Conservation (phyloP, 768 basidiomycete species). For the Boletus coccyginus region DNA sequence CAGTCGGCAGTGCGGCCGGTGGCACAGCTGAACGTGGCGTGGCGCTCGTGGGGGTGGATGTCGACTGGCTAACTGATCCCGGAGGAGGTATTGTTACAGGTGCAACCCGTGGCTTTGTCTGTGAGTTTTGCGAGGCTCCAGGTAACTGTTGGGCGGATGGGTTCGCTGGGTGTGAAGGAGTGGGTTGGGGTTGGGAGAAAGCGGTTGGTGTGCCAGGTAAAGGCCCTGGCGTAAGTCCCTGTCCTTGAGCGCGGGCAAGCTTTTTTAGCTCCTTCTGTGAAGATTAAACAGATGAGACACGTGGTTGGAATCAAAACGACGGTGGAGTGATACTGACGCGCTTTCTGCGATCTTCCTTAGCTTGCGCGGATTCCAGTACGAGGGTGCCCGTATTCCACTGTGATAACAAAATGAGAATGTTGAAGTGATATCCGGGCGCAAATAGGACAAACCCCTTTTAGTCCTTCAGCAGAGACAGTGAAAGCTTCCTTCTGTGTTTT, state of each 20-base stretch:
- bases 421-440: constrained; percentile 1
- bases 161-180: constrained; percentile 23
- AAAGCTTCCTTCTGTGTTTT: constrained; percentile 74
- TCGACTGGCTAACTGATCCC: constrained; percentile 24
- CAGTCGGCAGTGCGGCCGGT: constrained; percentile 21
- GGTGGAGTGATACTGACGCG: constrained; percentile 47
- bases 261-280: constrained; percentile 70
- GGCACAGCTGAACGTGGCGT: constrained; percentile 30
- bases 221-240: constrained; percentile 23
- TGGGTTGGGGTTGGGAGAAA: constrained; percentile 35
- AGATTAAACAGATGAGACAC: constrained; percentile 7
- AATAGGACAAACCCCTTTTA: constrained; percentile 61
- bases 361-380: constrained; percentile 68
- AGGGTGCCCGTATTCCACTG: constrained; percentile 69
- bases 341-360: constrained; percentile 73
- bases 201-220: constrained; percentile 22
- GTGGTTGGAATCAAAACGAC: constrained; percentile 4
- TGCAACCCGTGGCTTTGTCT: constrained; percentile 29
- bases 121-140: constrained; percentile 9
- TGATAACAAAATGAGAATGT: constrained; percentile 10
- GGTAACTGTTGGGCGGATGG: constrained; percentile 25
- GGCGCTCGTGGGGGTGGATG: constrained; percentile 33
- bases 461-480: constrained; percentile 64
- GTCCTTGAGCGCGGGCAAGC: constrained; percentile 55
- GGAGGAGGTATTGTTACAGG: constrained; percentile 33